Evolutionary conservation across 2,329 filamentous ascomycete species (phyloP).

Genomic region (Diaporthe eres): DNA sequence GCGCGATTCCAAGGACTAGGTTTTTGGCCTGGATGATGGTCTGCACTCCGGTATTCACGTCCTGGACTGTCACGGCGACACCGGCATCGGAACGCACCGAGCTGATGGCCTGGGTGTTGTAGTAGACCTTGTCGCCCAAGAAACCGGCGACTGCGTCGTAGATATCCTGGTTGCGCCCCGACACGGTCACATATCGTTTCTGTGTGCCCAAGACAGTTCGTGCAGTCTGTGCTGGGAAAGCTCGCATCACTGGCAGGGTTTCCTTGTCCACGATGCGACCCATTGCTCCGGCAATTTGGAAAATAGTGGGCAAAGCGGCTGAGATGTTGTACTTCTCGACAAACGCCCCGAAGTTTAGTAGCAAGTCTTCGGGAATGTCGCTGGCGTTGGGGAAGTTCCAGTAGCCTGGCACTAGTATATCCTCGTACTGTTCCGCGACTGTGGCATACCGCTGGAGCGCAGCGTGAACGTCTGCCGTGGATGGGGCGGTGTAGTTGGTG

Average conservation of each 20-base stretch:
- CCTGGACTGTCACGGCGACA: constrained; percentile 50
- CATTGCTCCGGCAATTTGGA: constrained; percentile 56
- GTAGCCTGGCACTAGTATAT: constrained; percentile 52
- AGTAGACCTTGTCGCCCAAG: constrained; percentile 55
- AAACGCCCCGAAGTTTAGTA: constrained; percentile 63
- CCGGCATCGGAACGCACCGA: constrained; percentile 49
- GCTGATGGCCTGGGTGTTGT: constrained; percentile 52
- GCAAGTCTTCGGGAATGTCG: constrained; percentile 60
- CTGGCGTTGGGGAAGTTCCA: constrained; percentile 58
- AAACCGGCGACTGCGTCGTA: constrained; percentile 54
- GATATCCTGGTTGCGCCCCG: constrained; percentile 55
- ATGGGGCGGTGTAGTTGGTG: constrained; percentile 17
- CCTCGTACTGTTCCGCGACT: constrained; percentile 27
- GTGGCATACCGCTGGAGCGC: constrained; percentile 17
- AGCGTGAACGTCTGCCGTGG: background rate
- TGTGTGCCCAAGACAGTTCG: constrained; percentile 50
- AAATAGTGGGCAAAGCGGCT: constrained; percentile 57
- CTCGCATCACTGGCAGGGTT: constrained; percentile 63
- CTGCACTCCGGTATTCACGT: constrained; percentile 42
- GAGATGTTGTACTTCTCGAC: constrained; percentile 62
- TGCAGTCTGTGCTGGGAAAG: constrained; percentile 54
- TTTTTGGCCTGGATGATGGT: constrained; percentile 51
- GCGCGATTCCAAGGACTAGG: constrained; percentile 54
- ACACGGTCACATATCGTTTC: constrained; percentile 51
- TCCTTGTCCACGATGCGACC: constrained; percentile 58